Conservation (phyloP, 495 filamentous ascomycete species). For the Penicillium ochrochloron region DNA sequence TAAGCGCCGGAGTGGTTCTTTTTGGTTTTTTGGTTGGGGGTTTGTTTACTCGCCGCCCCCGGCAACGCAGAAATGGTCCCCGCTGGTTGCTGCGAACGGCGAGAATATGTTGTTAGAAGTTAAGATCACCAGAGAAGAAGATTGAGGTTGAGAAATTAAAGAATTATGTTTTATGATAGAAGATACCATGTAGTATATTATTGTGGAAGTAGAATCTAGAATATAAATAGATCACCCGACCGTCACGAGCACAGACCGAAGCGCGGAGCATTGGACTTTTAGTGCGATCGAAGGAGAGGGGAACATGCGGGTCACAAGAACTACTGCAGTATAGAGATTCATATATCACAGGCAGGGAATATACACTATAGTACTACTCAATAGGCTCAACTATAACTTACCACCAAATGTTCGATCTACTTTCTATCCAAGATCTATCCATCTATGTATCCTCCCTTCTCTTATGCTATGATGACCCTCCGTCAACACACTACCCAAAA, state of each 20-base stretch:
- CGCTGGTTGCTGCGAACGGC: constrained; percentile 6
- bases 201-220: neutral
- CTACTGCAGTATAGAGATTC: neutral
- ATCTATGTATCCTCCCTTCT: neutral
- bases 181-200: neutral
- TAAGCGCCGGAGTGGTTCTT: neutral
- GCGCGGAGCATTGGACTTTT: constrained; percentile 2
- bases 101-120: neutral
- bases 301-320: constrained; percentile 19
- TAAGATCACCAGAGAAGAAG: neutral
- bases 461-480: neutral
- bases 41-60: constrained; percentile 24
- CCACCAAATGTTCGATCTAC: neutral
- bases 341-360: neutral
- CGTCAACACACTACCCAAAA: constrained; percentile 50
- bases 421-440: neutral
- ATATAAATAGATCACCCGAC: neutral
- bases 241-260: constrained; percentile 13
- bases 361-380: neutral
- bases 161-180: neutral
- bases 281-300: constrained; percentile 19
- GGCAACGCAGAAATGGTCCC: constrained; percentile 15
- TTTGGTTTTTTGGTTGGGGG: neutral
- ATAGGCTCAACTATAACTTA: no score
- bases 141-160: neutral